These are phyloP conservation scores for Epichloe aotearoae DNA, from an alignment of 2,329 filamentous ascomycete genomes.

Conservation along the genomic window DNA sequence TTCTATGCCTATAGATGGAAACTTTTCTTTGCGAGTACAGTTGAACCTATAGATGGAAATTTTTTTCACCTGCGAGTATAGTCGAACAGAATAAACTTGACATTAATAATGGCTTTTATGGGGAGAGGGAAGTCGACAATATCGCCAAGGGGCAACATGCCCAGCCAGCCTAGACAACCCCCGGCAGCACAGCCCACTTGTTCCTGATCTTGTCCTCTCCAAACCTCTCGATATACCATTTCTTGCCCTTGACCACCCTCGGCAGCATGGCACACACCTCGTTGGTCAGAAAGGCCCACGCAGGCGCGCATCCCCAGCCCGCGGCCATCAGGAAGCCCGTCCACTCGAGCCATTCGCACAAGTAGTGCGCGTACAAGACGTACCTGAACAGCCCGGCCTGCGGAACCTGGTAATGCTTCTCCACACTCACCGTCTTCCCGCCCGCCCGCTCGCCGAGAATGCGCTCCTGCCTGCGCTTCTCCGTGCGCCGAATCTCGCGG, in stretches of 20 bases:
- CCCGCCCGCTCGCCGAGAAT: conserved; percentile 24
- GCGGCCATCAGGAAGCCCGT: conserved; percentile 70
- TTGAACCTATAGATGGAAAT: background rate
- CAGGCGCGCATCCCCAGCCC: conserved; percentile 56
- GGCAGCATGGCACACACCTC: conserved; percentile 86
- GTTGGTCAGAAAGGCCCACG: conserved; percentile 71
- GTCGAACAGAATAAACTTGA: background rate
- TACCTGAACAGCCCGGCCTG: conserved; percentile 69
- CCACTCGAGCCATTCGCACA: conserved; percentile 98
- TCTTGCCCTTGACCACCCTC: conserved; percentile 63
- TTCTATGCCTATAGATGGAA: no score
- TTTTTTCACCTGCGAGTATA: no score
- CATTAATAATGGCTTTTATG: no score
- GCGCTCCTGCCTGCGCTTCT: conserved; percentile 41
- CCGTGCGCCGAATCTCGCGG: conserved; percentile 67
- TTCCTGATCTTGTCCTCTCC: conserved; percentile 66
- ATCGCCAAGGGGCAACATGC: background rate
- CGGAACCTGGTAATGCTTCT: conserved; percentile 81
- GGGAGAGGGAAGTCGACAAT: no score
- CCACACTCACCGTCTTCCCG: conserved; percentile 18
- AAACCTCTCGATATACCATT: conserved; percentile 84
- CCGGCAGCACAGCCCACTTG: conserved; percentile 57
- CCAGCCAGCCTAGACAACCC: conserved; percentile 22
- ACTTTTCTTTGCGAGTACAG: background rate
- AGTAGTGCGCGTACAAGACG: conserved; percentile 83